Evolutionary conservation across 306 rosid genomes (phyloP).

Genomic region (Cyclanthera cordifolia): DNA sequence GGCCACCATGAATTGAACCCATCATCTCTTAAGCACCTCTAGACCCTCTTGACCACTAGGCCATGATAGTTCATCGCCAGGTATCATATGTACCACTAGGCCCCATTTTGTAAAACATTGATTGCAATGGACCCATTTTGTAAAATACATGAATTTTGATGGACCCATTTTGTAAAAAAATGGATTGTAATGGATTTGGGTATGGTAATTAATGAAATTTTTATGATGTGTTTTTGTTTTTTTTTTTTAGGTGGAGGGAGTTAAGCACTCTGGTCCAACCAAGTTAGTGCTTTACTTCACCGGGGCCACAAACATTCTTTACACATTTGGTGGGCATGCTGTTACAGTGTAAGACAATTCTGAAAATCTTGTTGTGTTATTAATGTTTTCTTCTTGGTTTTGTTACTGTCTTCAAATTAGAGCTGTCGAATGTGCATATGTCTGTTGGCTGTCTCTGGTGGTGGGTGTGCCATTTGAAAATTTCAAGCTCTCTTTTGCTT

Average conservation of each 20-base stretch:
- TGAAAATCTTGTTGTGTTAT: conserved; percentile 4
- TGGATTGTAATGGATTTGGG: background rate
- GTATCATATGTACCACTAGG: background rate
- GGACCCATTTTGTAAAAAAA: background rate
- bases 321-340: conserved; percentile 99
- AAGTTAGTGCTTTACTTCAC: conserved; percentile 87
- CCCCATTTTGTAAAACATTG: background rate
- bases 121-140: background rate
- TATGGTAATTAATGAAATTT: background rate
- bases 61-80: no score
- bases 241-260: conserved; percentile 51
- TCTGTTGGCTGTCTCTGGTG: conserved; percentile 1
- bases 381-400: conserved; percentile 2
- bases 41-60: no score
- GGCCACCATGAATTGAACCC: no score
- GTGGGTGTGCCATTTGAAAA: background rate
- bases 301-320: conserved; percentile 99
- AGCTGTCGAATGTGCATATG: conserved; percentile 6
- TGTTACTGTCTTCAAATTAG: background rate
- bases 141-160: background rate
- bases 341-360: conserved; percentile 86
- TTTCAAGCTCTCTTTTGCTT: background rate
- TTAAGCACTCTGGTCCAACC: conserved; percentile 82
- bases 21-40: no score
- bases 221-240: background rate